Percentiles rank a stretch among this genome's conserved stretches.
These are phyloP conservation scores for Immersiella caudata DNA, from an alignment of 495 filamentous ascomycete genomes.

Conservation along the genomic window DNA sequence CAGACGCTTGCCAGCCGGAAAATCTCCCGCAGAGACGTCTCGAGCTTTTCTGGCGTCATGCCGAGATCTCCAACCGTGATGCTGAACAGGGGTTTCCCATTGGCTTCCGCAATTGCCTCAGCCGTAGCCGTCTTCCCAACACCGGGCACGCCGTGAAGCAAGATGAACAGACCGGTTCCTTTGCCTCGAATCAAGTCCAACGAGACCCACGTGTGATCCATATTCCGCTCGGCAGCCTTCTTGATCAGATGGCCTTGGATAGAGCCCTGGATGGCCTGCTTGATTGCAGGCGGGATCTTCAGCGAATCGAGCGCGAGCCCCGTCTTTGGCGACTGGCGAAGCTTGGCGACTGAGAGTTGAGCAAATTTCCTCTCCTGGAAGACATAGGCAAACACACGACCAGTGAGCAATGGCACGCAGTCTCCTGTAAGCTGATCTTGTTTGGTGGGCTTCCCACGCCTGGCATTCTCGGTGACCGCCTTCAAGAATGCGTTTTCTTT, in stretches of 20 bases:
- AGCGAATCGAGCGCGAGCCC: slow-evolving; percentile 1
- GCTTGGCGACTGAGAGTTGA: neutral
- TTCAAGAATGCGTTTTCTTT: slow-evolving; percentile 33
- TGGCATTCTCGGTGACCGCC: slow-evolving; percentile 30
- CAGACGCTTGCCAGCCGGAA: neutral
- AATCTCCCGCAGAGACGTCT: slow-evolving; percentile 9
- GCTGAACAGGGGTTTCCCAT: neutral
- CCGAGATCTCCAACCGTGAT: slow-evolving; percentile 2
- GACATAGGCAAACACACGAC: neutral
- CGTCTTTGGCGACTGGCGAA: slow-evolving; percentile 1
- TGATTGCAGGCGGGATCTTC: neutral
- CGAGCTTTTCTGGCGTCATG: slow-evolving; percentile 4
- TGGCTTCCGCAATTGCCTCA: neutral
- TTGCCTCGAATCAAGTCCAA: slow-evolving; percentile 3
- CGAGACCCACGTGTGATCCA: neutral
- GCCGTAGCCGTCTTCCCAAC: slow-evolving; percentile 3
- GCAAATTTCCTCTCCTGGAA: slow-evolving; percentile 9
- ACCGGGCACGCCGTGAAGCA: neutral
- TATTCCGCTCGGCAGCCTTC: slow-evolving; percentile 1
- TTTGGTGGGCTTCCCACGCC: neutral
- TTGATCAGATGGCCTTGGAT: slow-evolving; percentile 5
- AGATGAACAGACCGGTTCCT: slow-evolving; percentile 2
- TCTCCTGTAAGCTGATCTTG: neutral
- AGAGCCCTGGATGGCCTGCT: slow-evolving; percentile 5
- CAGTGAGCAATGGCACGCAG: neutral